Evolutionary conservation across 768 basidiomycete genomes (phyloP).

Genomic region (Pholiota molesta): DNA sequence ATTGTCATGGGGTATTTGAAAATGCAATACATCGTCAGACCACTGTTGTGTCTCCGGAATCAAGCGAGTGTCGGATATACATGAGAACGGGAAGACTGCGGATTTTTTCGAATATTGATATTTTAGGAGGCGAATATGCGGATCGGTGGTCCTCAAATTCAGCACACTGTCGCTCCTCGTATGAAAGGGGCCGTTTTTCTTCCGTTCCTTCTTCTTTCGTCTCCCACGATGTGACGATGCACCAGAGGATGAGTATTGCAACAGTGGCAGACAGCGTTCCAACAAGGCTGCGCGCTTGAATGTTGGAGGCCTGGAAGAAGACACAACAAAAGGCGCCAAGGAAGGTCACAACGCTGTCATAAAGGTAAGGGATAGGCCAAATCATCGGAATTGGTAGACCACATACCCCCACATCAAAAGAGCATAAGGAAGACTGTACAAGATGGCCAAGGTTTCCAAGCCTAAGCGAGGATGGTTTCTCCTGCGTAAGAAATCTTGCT

Average conservation of each 20-base stretch:
- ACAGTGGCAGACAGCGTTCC: conserved; percentile 3
- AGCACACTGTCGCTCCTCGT: neutral
- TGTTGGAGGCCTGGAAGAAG: conserved; percentile 20
- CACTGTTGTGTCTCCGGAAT: neutral
- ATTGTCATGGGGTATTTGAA: neutral
- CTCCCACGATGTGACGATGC: conserved; percentile 47
- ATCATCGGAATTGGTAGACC: neutral
- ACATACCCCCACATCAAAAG: conserved; percentile 37
- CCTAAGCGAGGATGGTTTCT: conserved; percentile 29
- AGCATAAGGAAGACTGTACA: conserved; percentile 33
- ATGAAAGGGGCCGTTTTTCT: neutral
- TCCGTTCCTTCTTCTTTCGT: conserved; percentile 6
- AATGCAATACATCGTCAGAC: neutral
- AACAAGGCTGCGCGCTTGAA: conserved; percentile 14
- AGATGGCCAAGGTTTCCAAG: conserved; percentile 31
- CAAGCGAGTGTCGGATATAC: neutral
- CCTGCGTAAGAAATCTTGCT: conserved; percentile 32
- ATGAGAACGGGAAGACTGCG: neutral
- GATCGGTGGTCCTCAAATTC: neutral
- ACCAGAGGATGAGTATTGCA: conserved; percentile 41
- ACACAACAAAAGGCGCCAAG: conserved; percentile 22
- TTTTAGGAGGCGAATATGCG: neutral
- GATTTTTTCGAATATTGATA: neutral
- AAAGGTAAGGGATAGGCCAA: neutral
- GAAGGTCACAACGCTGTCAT: conserved; percentile 26